Evolutionary conservation across 1,284 basidiomycete species (phyloP).

Genomic region (Moesziomyces sp.): DNA sequence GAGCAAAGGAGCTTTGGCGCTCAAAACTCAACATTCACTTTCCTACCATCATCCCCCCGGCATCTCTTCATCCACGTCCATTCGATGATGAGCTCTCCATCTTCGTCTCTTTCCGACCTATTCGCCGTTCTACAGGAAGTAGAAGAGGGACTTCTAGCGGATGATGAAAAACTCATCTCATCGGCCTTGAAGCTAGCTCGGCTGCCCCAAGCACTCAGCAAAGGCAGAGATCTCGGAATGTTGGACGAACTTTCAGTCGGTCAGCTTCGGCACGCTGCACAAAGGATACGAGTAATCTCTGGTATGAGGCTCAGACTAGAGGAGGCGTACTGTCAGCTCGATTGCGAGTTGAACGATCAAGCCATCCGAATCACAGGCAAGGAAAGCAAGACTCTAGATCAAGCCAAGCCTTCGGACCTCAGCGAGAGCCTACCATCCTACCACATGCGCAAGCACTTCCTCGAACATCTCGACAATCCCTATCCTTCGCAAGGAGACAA

Average conservation of each 20-base stretch:
- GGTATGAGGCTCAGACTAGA: neutral
- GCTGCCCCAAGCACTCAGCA: neutral
- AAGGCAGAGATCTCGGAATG: neutral
- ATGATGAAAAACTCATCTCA: too few species aligned
- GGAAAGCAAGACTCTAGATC: too few species aligned
- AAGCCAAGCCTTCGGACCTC: neutral
- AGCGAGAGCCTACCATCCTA: constrained; percentile 23
- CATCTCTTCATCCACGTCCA: too few species aligned
- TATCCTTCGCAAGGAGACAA: constrained; percentile 54
- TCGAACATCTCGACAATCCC: constrained; percentile 51
- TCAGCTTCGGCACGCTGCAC: neutral
- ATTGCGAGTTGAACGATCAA: neutral
- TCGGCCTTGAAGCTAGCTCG: neutral
- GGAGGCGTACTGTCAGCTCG: neutral
- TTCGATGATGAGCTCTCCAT: too few species aligned
- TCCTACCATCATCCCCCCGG: too few species aligned
- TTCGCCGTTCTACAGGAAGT: neutral
- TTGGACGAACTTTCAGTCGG: neutral
- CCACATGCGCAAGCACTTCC: constrained; percentile 59
- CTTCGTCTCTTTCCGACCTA: neutral
- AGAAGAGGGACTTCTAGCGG: neutral
- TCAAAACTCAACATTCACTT: too few species aligned
- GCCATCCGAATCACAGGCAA: too few species aligned
- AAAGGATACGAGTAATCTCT: neutral
- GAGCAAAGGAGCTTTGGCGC: too few species aligned